Evolutionary conservation across 495 filamentous ascomycete species (phyloP).

Genomic region (Aspergillus wentii): DNA sequence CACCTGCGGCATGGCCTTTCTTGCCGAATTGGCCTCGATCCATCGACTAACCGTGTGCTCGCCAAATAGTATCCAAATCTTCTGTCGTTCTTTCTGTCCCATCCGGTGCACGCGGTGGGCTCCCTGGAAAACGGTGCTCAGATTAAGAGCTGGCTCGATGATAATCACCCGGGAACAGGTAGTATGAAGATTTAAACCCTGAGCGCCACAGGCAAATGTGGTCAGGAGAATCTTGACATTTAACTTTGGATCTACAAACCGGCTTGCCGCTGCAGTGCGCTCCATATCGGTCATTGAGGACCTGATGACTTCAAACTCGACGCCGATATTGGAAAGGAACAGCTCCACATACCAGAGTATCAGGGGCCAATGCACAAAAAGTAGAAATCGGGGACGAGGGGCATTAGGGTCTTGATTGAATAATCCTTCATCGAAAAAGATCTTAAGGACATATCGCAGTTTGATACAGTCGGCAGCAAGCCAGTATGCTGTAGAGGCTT

Average conservation of each 20-base stretch:
- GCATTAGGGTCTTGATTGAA: not conserved
- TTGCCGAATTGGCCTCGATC: constrained; percentile 1
- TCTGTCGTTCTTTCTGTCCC: constrained; percentile 5
- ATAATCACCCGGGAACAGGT: constrained; percentile 1
- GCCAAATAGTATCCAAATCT: constrained; percentile 9
- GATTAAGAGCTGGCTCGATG: constrained; percentile 4
- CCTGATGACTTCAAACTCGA: not conserved
- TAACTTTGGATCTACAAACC: no score
- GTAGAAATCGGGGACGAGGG: not conserved
- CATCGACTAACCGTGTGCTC: constrained; percentile 10
- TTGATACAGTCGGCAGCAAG: not conserved
- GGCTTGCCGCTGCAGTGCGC: not conserved
- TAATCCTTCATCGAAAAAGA: not conserved
- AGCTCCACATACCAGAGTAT: not conserved
- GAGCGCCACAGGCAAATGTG: constrained; percentile 1
- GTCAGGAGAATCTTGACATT: constrained; percentile 9
- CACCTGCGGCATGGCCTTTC: not conserved
- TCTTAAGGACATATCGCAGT: not conserved
- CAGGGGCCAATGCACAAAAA: not conserved
- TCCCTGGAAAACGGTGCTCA: constrained; percentile 1
- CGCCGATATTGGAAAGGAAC: not conserved
- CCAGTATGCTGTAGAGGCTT: not conserved
- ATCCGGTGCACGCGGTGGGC: constrained; percentile 7
- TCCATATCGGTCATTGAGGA: not conserved
- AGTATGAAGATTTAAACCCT: constrained; percentile 3